phyloP scores from a whole-genome alignment of 2,329 filamentous ascomycete genomes.

The Pseudogymnoascus sp. region DNA sequence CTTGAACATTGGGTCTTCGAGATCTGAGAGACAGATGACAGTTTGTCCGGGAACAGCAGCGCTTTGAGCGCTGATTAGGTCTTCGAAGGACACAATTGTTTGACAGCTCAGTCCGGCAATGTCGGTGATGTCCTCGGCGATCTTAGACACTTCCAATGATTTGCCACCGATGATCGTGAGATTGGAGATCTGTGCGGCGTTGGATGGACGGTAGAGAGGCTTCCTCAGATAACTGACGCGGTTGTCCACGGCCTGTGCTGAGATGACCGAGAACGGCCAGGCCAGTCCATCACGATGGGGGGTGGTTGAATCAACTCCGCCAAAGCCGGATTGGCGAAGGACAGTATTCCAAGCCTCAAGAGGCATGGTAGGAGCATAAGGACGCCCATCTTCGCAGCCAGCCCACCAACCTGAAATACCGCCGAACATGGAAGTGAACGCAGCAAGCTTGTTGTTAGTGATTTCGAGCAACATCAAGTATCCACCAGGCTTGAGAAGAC shows the following conservation, averaged over 20 bases:
- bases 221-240: conserved; percentile 23
- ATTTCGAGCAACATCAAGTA: conserved; percentile 21
- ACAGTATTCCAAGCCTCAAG: conserved; percentile 21
- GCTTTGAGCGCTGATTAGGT: conserved; percentile 4
- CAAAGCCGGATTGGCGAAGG: conserved; percentile 24
- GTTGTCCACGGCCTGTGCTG: conserved; percentile 30
- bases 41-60: conserved; percentile 16
- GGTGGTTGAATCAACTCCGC: conserved; percentile 24
- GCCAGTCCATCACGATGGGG: conserved; percentile 9
- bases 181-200: not conserved
- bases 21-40: conserved; percentile 22
- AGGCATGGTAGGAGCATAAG: conserved; percentile 10
- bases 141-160: conserved; percentile 12
- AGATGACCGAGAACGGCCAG: conserved; percentile 23
- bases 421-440: conserved; percentile 26
- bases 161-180: conserved; percentile 20
- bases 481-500: conserved; percentile 24
- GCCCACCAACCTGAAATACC: conserved; percentile 29
- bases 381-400: conserved; percentile 24
- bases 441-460: conserved; percentile 21
- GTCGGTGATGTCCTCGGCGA: conserved; percentile 10
- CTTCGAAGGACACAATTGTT: not conserved
- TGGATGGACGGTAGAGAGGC: conserved; percentile 19
- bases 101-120: conserved; percentile 6
- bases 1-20: conserved; percentile 27